These are phyloP conservation scores for Kazachstania taianensis DNA, from an alignment of 805 yeast genomes.

Conservation along the genomic window DNA sequence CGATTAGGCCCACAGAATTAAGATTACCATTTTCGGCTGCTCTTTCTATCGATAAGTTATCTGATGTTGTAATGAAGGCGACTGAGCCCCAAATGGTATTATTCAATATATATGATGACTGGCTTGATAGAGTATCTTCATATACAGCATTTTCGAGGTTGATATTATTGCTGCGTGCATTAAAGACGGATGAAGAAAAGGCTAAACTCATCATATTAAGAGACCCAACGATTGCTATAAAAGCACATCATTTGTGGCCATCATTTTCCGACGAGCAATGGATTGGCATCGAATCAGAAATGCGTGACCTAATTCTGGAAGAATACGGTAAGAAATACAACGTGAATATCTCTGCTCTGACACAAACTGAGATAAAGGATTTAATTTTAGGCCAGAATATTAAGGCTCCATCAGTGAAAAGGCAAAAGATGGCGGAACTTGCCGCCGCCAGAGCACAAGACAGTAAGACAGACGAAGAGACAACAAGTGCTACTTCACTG, in stretches of 20 bases:
- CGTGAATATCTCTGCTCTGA: constrained; percentile 75
- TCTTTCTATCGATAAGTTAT: constrained; percentile 66
- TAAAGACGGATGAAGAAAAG: constrained; percentile 66
- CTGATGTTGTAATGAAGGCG: constrained; percentile 72
- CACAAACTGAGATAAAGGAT: constrained; percentile 90
- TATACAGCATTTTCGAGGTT: constrained; percentile 91
- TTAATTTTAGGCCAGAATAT: constrained; percentile 90
- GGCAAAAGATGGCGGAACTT: constrained; percentile 76
- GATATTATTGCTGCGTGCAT: constrained; percentile 69
- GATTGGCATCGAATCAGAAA: constrained; percentile 77
- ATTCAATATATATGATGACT: constrained; percentile 87
- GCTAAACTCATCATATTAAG: constrained; percentile 69
- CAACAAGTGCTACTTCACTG: constrained; percentile 53
- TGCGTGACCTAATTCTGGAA: constrained; percentile 75
- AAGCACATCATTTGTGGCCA: constrained; percentile 90
- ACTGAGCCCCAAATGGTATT: constrained; percentile 89
- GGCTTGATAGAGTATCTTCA: constrained; percentile 75
- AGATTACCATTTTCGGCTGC: constrained; percentile 85
- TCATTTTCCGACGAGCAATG: constrained; percentile 79
- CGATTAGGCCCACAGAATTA: constrained; percentile 81
- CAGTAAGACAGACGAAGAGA: constrained; percentile 15
- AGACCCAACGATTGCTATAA: constrained; percentile 56
- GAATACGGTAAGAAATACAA: constrained; percentile 82
- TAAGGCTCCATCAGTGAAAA: constrained; percentile 74
- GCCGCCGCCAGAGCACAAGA: constrained; percentile 37